Conservation (phyloP, 257 asterid genomes). For the Solanum dulcamara region DNA sequence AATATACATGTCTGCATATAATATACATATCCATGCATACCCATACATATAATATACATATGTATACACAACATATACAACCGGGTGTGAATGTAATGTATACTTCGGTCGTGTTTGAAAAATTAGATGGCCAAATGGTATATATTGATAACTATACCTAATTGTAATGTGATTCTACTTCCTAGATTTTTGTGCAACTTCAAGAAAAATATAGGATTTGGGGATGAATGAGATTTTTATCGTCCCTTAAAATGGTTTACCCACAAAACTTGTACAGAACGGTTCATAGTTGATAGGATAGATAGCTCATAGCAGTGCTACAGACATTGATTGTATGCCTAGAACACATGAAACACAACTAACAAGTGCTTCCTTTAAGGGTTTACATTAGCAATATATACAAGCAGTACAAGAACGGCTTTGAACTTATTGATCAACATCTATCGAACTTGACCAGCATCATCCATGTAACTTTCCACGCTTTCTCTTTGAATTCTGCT, state of each 20-base stretch:
- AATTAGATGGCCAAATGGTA: too few species aligned
- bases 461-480: conserved; percentile 24
- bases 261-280: neutral
- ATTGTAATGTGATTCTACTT: neutral
- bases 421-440: neutral
- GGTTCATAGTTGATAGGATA: neutral
- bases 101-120: too few species aligned
- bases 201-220: neutral
- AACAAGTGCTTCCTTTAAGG: neutral
- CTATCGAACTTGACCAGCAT: neutral
- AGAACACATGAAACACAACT: neutral
- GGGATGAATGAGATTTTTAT: neutral
- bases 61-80: too few species aligned
- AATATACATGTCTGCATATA: too few species aligned
- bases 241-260: neutral
- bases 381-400: neutral
- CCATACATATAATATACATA: too few species aligned
- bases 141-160: too few species aligned
- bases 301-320: neutral
- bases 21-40: too few species aligned
- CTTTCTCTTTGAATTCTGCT: conserved; percentile 34
- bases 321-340: neutral
- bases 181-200: neutral
- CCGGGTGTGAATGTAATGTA: too few species aligned
- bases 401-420: neutral